Percentiles rank a stretch among this genome's conserved stretches.
Evolutionary conservation across 495 filamentous ascomycete species (phyloP).

Genomic region (Penicillium paxilli): DNA sequence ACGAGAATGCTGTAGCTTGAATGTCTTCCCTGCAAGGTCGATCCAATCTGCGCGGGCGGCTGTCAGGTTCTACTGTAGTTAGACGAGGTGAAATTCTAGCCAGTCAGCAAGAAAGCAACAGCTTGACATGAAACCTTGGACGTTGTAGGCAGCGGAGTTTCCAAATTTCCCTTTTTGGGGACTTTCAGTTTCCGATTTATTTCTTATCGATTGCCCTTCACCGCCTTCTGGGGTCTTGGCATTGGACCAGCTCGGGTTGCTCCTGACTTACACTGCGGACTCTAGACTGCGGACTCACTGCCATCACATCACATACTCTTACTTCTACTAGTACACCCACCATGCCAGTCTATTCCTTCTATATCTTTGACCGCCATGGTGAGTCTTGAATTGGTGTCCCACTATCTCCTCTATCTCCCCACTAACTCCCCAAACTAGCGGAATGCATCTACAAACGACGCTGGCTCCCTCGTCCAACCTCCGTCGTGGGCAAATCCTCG

Average conservation of each 20-base stretch:
- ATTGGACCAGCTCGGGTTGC: too few species aligned
- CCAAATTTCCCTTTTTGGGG: too few species aligned
- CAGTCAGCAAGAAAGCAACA: too few species aligned
- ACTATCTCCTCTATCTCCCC: background rate
- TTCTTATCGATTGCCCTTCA: too few species aligned
- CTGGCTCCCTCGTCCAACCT: conserved; percentile 60
- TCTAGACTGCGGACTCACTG: background rate
- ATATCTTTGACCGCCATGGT: conserved; percentile 99
- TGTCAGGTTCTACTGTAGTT: background rate
- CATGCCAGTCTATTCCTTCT: conserved; percentile 96
- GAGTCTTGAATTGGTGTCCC: conserved; percentile 23
- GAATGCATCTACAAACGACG: conserved; percentile 95
- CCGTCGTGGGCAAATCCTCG: conserved; percentile 40
- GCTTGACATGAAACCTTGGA: too few species aligned
- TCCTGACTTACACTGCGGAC: too few species aligned
- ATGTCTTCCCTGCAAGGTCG: background rate
- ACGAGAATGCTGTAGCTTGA: conserved; percentile 12
- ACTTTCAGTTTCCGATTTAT: too few species aligned
- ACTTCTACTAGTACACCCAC: too few species aligned
- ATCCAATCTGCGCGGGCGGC: background rate
- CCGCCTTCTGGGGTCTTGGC: too few species aligned
- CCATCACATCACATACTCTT: conserved; percentile 4
- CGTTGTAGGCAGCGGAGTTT: too few species aligned
- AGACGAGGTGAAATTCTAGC: too few species aligned
- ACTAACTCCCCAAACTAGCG: conserved; percentile 53